Evolutionary conservation across 164 flowering plant genomes (phyloP).

Genomic region (Hamamelis virginiana): DNA sequence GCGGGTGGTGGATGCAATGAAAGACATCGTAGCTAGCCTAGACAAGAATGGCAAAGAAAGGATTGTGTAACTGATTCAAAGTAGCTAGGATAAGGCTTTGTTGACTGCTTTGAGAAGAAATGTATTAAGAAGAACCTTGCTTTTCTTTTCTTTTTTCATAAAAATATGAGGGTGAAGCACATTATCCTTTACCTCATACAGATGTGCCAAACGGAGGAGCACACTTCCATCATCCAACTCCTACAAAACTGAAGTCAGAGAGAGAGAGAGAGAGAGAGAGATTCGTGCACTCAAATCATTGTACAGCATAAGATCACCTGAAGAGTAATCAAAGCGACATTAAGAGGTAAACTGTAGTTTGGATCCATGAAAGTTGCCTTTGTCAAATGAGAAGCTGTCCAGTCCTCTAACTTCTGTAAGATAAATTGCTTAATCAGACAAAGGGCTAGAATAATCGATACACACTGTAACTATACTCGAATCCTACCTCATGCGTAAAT

Average conservation of each 20-base stretch:
- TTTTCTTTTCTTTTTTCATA: too few species aligned
- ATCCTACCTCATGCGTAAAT: slow-evolving; percentile 67
- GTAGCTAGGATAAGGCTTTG: too few species aligned
- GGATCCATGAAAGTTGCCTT: slow-evolving; percentile 53
- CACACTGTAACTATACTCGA: background rate
- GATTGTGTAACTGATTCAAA: too few species aligned
- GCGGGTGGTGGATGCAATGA: too few species aligned
- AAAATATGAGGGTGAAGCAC: background rate
- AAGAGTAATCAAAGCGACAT: slow-evolving; percentile 83
- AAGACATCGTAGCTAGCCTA: too few species aligned
- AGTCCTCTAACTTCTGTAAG: slow-evolving; percentile 48
- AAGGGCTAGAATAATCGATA: background rate
- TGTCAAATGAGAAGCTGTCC: slow-evolving; percentile 56
- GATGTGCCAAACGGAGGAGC: slow-evolving; percentile 78
- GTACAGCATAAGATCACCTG: slow-evolving; percentile 43
- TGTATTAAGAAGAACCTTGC: too few species aligned
- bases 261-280: slow-evolving; percentile 3
- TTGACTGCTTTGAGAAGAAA: too few species aligned
- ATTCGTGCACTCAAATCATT: too few species aligned
- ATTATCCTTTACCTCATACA: slow-evolving; percentile 59
- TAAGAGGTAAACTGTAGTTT: slow-evolving; percentile 67
- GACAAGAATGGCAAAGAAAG: too few species aligned
- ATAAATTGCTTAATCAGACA: slow-evolving; percentile 3
- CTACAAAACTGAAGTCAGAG: slow-evolving; percentile 34
- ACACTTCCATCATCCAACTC: slow-evolving; percentile 69